phyloP scores from a whole-genome alignment of 768 basidiomycete species.

The Phanerodontia chrysosporium region DNA sequence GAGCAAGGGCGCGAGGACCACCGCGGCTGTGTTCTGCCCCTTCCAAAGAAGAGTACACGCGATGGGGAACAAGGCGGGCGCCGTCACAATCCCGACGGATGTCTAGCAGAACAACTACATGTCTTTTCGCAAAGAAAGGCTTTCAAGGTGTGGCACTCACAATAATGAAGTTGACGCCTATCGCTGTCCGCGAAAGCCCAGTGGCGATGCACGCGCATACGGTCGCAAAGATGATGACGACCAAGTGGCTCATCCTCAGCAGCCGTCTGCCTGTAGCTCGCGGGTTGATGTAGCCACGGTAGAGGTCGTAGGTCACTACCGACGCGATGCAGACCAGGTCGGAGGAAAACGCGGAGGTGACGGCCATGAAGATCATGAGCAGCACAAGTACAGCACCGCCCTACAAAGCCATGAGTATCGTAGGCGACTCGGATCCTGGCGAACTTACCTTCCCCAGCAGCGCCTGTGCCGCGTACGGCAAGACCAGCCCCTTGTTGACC shows the following conservation, averaged over 20 bases:
- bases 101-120: not conserved
- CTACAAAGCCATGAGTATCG: not conserved
- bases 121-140: not conserved
- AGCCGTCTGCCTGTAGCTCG: slow-evolving; percentile 9
- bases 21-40: slow-evolving; percentile 12
- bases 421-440: not conserved
- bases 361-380: slow-evolving; percentile 27
- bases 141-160: not conserved
- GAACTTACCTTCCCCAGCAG: slow-evolving; percentile 21
- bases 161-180: slow-evolving; percentile 14
- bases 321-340: slow-evolving; percentile 15
- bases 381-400: slow-evolving; percentile 26
- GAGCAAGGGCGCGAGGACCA: slow-evolving; percentile 6
- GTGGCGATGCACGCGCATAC: slow-evolving; percentile 11
- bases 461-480: slow-evolving; percentile 25
- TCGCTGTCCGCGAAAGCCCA: slow-evolving; percentile 8
- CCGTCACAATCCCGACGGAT: slow-evolving; percentile 10
- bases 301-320: slow-evolving; percentile 19
- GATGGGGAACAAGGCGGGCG: slow-evolving; percentile 10
- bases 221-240: slow-evolving; percentile 4
- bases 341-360: slow-evolving; percentile 25
- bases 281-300: slow-evolving; percentile 11
- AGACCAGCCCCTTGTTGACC: slow-evolving; percentile 23
- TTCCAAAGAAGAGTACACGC: slow-evolving; percentile 12
- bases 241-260: slow-evolving; percentile 8